Conservation (phyloP, 2,329 filamentous ascomycete species). For the Diaporthe nobilis region DNA sequence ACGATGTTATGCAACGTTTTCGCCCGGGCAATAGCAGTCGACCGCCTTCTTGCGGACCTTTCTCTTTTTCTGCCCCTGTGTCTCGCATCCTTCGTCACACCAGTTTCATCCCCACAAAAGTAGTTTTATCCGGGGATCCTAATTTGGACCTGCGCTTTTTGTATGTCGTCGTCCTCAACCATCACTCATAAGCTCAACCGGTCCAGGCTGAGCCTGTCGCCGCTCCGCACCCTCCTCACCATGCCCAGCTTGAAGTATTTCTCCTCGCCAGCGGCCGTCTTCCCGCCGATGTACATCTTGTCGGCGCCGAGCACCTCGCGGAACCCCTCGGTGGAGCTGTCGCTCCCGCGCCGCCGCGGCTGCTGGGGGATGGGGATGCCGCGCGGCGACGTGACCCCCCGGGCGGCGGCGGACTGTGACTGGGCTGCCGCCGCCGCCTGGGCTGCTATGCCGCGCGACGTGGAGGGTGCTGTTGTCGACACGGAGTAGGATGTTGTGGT, state of each 20-base stretch:
- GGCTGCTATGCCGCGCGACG: slow-evolving; percentile 48
- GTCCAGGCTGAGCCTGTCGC: slow-evolving; percentile 81
- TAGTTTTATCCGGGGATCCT: not conserved
- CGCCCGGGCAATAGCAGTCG: not conserved
- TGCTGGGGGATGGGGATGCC: slow-evolving; percentile 57
- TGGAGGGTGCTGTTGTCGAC: slow-evolving; percentile 45
- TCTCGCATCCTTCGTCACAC: not conserved
- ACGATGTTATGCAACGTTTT: slow-evolving; percentile 30
- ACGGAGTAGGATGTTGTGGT: slow-evolving; percentile 46
- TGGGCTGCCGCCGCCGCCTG: slow-evolving; percentile 49
- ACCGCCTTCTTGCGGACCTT: not conserved
- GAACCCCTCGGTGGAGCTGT: slow-evolving; percentile 83
- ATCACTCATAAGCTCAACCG: slow-evolving; percentile 76
- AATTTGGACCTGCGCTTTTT: not conserved
- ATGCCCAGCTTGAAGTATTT: slow-evolving; percentile 86
- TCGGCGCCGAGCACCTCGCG: slow-evolving; percentile 79
- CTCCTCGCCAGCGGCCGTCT: slow-evolving; percentile 83
- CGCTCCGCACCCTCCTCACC: slow-evolving; percentile 79
- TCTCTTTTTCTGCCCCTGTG: not conserved
- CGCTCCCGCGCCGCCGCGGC: slow-evolving; percentile 75
- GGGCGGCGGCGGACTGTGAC: slow-evolving; percentile 37
- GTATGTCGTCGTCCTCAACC: not conserved
- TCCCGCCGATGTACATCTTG: slow-evolving; percentile 86
- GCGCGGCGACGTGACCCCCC: slow-evolving; percentile 34
- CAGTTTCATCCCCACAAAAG: not conserved